Base-by-base conservation (phyloP, 2,329 filamentous ascomycete species). In the Pezicula neosporulosa region DNA sequence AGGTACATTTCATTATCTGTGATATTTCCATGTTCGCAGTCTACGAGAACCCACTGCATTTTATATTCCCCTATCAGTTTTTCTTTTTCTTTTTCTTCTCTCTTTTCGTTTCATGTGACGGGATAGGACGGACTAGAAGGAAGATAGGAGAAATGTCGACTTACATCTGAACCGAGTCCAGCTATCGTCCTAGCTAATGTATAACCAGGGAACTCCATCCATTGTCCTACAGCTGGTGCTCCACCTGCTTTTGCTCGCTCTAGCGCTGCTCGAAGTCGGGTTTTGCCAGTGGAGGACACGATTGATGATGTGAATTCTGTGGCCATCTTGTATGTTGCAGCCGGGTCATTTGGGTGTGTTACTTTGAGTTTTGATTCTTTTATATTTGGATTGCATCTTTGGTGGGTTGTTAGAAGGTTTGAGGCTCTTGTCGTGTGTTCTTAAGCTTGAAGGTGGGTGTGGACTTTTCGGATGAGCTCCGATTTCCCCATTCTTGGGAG, bases 41-140 rank as follows among this genome's bases (percentile, higher is more conserved):
- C 78, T 21, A 79, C 77, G 66, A 85, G 73, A 15, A 88, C 78
- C 75, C 83, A 86, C 43, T 46, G 24, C 21, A 12, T 30, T 2
- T 2, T 12, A 8, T 7, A 8, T 12, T 28, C 15, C 19, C 4
- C 9, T 28, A 9, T 21, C 18, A 19, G 21, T 24, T 24, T 6
- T 44, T 19, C 9, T 6, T n/a, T n/a, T n/a, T n/a, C n/a, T n/a
- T n/a, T n/a, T n/a, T n/a, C n/a, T n/a, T n/a, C n/a, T n/a, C n/a
- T n/a, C n/a, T n/a, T n/a, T n/a, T n/a, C n/a, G n/a, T n/a, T 27
- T 24, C n/a, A 28, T 10, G 9, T n/a, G 28, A 27, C 19, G 41
- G 35, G 2, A 36, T 16, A 48, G 35, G 9, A 36, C 15, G 3
- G 6, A 10, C 6, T 12, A 4, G 18, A 7, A 33, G 24, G 3